phyloP scores from a whole-genome alignment of 805 yeast species.

The Candida chilensis region DNA sequence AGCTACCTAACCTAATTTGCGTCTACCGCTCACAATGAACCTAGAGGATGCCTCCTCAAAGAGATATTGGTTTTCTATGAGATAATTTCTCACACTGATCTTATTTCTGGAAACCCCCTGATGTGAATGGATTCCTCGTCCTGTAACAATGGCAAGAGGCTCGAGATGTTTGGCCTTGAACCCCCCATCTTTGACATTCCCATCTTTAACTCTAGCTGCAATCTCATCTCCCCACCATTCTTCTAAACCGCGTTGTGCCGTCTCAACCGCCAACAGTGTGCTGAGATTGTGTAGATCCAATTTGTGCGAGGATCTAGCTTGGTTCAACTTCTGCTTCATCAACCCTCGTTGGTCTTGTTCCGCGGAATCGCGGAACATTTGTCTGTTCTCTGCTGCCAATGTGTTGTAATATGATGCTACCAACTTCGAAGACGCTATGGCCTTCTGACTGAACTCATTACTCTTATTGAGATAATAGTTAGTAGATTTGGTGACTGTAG shows the following conservation, averaged over 20 bases:
- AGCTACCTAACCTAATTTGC: no score
- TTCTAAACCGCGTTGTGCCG: constrained; percentile 22
- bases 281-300: constrained; percentile 53
- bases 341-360: constrained; percentile 4
- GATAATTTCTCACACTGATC: constrained; percentile 25
- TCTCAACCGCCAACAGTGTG: constrained; percentile 34
- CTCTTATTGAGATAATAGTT: no score
- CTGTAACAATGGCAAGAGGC: constrained; percentile 47
- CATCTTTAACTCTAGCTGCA: constrained; percentile 24
- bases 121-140: constrained; percentile 61
- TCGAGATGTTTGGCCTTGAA: constrained; percentile 26
- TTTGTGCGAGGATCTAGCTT: constrained; percentile 7
- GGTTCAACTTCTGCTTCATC: neutral
- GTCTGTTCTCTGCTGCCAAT: constrained; percentile 3
- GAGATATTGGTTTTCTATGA: constrained; percentile 25
- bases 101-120: constrained; percentile 46
- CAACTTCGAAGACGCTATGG: constrained; percentile 4
- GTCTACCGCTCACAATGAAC: constrained; percentile 36
- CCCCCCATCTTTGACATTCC: constrained; percentile 21
- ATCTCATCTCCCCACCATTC: constrained; percentile 63
- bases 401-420: constrained; percentile 4
- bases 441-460: no score
- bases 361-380: constrained; percentile 6
- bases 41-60: constrained; percentile 38
- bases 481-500: no score